These are phyloP conservation scores for Chlamydomonas eustigma DNA, from an alignment of 139 green algal genomes.

Conservation along the genomic window DNA sequence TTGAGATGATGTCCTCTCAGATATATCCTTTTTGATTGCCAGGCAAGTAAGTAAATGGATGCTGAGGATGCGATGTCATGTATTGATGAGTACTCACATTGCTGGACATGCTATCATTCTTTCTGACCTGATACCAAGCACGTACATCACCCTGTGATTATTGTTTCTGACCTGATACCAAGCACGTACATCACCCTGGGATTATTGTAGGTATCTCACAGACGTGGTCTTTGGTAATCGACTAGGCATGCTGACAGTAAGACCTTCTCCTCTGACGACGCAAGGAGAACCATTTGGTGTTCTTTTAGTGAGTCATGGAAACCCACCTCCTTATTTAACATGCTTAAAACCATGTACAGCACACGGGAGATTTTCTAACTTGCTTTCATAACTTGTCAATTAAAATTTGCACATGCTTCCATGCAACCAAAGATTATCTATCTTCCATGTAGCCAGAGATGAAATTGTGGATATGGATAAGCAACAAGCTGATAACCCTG, in stretches of 20 bases:
- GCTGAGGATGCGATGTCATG: not conserved
- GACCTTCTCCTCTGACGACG: constrained; percentile 61
- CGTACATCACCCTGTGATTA: not conserved
- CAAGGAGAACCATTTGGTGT: constrained; percentile 65
- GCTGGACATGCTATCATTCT: not conserved
- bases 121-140: not conserved
- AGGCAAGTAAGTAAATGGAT: not conserved
- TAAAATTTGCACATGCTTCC: constrained; percentile 3
- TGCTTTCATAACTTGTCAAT: not conserved
- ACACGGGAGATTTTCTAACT: not conserved
- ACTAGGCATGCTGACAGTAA: constrained; percentile 81
- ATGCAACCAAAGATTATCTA: not conserved
- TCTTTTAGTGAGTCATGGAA: constrained; percentile 31
- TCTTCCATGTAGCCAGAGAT: not conserved
- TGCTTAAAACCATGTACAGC: not conserved
- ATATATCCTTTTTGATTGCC: not conserved
- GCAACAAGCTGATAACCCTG: too few species aligned
- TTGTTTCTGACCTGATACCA: not conserved
- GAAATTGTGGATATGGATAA: too few species aligned
- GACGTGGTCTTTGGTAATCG: constrained; percentile 87
- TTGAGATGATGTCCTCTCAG: not conserved
- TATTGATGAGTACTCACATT: too few species aligned
- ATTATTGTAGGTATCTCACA: constrained; percentile 72
- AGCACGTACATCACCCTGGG: not conserved
- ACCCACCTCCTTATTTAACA: not conserved